Evolutionary conservation across 2,329 filamentous ascomycete genomes (phyloP).

Genomic region (Torrubiellomyces zombiae): DNA sequence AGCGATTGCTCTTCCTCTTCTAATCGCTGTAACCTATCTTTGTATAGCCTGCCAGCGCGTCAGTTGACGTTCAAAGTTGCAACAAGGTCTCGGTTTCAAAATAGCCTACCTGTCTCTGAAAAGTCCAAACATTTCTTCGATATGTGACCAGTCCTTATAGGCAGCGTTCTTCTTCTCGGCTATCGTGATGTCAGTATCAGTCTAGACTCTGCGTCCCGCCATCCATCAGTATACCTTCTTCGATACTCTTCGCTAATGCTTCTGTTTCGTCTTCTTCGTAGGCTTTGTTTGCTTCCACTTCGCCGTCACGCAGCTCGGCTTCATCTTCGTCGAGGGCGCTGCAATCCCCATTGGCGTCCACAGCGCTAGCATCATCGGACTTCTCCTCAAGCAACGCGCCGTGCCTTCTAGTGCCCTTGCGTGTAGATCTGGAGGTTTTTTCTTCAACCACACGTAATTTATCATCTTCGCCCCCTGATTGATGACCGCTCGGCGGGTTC

Average conservation of each 20-base stretch:
- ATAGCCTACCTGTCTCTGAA: conserved; percentile 57
- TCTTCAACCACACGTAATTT: conserved; percentile 12
- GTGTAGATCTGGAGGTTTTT: conserved; percentile 19
- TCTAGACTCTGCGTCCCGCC: no score
- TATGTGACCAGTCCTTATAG: conserved; percentile 58
- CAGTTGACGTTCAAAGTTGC: conserved; percentile 8
- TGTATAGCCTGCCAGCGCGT: conserved; percentile 76
- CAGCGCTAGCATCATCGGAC: conserved; percentile 14
- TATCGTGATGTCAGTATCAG: conserved; percentile 19
- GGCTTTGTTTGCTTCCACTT: no score
- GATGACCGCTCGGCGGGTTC: conserved; percentile 20
- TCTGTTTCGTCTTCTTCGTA: conserved; percentile 32
- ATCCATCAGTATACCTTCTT: conserved; percentile 39
- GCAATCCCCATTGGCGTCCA: conserved; percentile 16
- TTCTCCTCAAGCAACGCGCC: conserved; percentile 10
- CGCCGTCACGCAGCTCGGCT: conserved; percentile 29
- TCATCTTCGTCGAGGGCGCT: conserved; percentile 19
- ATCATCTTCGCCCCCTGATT: conserved; percentile 31
- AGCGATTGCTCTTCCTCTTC: conserved; percentile 53
- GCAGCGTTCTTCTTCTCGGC: conserved; percentile 66
- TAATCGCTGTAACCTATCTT: conserved; percentile 70
- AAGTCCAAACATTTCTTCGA: conserved; percentile 78
- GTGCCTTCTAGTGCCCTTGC: conserved; percentile 23
- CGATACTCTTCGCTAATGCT: conserved; percentile 40
- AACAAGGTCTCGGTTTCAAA: neutral